These are phyloP conservation scores for Pythium oligandrum DNA, from an alignment of 352 stramenopile species.

Conservation along the genomic window DNA sequence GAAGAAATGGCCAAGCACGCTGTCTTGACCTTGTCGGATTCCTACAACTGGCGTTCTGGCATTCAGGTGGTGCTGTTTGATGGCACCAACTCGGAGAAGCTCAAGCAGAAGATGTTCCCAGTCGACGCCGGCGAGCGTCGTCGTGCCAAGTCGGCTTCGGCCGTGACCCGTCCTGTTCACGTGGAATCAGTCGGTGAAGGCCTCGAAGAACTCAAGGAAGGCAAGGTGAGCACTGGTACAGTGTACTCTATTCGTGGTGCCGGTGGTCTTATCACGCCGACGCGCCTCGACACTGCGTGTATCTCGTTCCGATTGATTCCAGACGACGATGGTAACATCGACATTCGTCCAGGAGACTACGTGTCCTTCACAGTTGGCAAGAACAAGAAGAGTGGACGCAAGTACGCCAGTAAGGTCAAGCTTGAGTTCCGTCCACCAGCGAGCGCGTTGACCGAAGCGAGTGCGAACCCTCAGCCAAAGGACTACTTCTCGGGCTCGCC, in stretches of 20 bases:
- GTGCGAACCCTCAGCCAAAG: conserved; percentile 12
- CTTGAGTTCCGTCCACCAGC: conserved; percentile 79
- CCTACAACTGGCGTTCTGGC: conserved; percentile 85
- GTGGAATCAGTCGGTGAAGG: conserved; percentile 82
- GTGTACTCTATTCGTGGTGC: conserved; percentile 86
- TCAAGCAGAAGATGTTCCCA: conserved; percentile 89
- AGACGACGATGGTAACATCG: conserved; percentile 81
- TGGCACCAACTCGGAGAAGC: conserved; percentile 83
- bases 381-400: conserved; percentile 88
- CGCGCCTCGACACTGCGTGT: conserved; percentile 76
- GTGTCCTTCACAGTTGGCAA: conserved; percentile 87
- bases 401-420: conserved; percentile 87
- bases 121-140: conserved; percentile 70
- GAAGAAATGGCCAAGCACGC: conserved; percentile 88
- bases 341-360: conserved; percentile 83
- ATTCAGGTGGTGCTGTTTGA: conserved; percentile 89
- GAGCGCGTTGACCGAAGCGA: conserved; percentile 26
- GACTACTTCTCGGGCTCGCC: conserved; percentile 23
- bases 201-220: conserved; percentile 78
- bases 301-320: conserved; percentile 87
- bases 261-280: conserved; percentile 78
- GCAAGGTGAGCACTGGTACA: conserved; percentile 83
- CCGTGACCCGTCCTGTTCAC: conserved; percentile 65
- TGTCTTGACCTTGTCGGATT: conserved; percentile 79
- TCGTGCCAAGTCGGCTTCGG: conserved; percentile 76